Evolutionary conservation across 164 flowering plant genomes (phyloP).

Genomic region (Saururus chinensis): DNA sequence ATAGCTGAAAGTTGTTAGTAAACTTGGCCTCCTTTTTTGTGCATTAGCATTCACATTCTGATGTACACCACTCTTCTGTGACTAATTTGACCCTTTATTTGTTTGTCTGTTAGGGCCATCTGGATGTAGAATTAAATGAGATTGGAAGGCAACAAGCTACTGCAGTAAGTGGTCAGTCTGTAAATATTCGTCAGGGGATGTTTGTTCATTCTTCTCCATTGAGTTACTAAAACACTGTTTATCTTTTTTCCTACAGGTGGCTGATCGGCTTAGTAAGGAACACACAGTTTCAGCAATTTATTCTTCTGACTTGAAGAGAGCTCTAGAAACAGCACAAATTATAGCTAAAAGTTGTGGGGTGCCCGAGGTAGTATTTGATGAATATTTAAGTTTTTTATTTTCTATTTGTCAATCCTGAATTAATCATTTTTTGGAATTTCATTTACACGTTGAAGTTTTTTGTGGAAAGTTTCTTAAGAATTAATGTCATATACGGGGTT

Average conservation of each 20-base stretch:
- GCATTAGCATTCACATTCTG: neutral
- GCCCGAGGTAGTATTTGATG: conserved; percentile 58
- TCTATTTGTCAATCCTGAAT: too few species aligned
- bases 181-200: neutral
- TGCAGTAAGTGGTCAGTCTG: conserved; percentile 34
- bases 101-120: conserved; percentile 49
- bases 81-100: neutral
- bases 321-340: conserved; percentile 65
- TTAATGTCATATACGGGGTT: too few species aligned
- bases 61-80: neutral
- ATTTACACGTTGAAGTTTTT: too few species aligned
- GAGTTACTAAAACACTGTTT: neutral
- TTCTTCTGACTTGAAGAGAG: conserved; percentile 88
- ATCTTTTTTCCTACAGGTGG: conserved; percentile 45
- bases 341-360: conserved; percentile 61
- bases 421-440: too few species aligned
- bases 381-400: too few species aligned
- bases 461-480: too few species aligned
- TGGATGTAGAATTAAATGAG: conserved; percentile 79
- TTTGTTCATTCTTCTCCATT: neutral
- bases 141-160: conserved; percentile 77
- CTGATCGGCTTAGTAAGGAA: conserved; percentile 58
- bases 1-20: too few species aligned
- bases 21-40: too few species aligned
- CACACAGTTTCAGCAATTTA: conserved; percentile 54